Conservation (phyloP, 2,329 filamentous ascomycete species). For the Sclerotinia subarctica region DNA sequence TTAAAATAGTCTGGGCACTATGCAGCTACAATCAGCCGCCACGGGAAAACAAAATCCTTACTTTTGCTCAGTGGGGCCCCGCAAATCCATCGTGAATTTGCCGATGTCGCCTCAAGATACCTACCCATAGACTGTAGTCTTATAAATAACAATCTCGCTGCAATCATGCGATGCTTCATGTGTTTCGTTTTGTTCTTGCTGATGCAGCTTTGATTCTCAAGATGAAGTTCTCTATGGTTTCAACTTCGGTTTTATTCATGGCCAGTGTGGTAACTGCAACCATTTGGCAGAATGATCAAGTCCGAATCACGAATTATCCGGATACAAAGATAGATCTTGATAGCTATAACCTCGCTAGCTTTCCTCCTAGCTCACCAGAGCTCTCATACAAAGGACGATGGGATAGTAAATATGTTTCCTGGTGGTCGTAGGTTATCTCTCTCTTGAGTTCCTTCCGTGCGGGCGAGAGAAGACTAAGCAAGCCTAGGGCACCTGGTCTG, state of each 20-base stretch:
- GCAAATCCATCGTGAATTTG: constrained; percentile 5
- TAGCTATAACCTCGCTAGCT: constrained; percentile 46
- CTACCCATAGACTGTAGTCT: neutral
- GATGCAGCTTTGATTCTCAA: neutral
- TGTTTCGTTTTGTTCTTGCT: neutral
- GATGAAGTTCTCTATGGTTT: constrained; percentile 24
- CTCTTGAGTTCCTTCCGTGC: neutral
- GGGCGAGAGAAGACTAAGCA: constrained; percentile 21
- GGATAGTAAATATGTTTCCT: constrained; percentile 58
- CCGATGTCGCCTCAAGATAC: neutral
- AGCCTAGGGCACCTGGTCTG: constrained; percentile 39
- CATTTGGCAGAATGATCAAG: constrained; percentile 39
- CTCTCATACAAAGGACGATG: constrained; percentile 61
- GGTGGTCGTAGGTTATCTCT: constrained; percentile 51
- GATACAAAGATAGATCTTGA: constrained; percentile 42
- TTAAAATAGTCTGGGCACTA: neutral
- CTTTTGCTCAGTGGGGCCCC: constrained; percentile 9
- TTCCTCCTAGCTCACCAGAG: constrained; percentile 50
- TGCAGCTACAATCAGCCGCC: constrained; percentile 16
- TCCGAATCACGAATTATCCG: constrained; percentile 43
- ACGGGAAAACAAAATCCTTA: constrained; percentile 12
- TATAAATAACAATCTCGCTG: neutral
- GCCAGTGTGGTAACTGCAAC: constrained; percentile 26
- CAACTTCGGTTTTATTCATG: constrained; percentile 8
- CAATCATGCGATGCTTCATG: neutral